phyloP scores from a whole-genome alignment of 164 flowering plant genomes.

The Umbilicus rupestris region DNA sequence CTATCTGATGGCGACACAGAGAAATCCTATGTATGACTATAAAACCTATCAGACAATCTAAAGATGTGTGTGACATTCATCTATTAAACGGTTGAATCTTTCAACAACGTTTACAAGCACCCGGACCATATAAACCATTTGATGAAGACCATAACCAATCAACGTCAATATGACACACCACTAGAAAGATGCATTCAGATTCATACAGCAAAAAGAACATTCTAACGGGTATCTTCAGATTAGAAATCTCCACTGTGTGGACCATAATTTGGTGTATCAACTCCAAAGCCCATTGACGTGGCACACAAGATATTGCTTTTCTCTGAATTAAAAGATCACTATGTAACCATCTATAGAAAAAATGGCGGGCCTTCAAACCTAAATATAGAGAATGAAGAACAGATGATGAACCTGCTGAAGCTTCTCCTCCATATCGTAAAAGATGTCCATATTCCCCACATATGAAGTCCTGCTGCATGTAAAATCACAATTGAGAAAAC shows the following conservation, averaged over 20 bases:
- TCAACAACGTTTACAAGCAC: neutral
- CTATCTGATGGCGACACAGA: too few relatives aligned
- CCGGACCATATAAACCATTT: neutral
- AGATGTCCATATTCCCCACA: conserved; percentile 68
- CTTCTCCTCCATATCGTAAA: conserved; percentile 69
- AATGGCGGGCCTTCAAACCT: neutral
- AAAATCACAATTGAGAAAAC: conserved; percentile 6
- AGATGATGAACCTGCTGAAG: conserved; percentile 54
- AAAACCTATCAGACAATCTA: too few relatives aligned
- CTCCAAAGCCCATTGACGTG: neutral
- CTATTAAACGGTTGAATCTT: neutral
- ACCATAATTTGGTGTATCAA: neutral
- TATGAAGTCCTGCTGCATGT: conserved; percentile 56
- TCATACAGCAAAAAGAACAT: too few relatives aligned
- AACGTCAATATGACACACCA: neutral
- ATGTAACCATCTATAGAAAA: neutral
- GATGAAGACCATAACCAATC: neutral
- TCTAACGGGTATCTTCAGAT: too few relatives aligned
- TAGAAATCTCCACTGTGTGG: too few relatives aligned
- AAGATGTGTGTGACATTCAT: neutral
- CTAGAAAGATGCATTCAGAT: too few relatives aligned
- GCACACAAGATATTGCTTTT: too few relatives aligned
- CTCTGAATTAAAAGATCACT: neutral
- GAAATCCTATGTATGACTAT: too few relatives aligned
- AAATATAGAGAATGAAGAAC: neutral